Evolutionary conservation across 2,329 filamentous ascomycete genomes (phyloP), one percentile per base, ranked within the genome.

Genomic region (Rachicladosporium sp.): DNA sequence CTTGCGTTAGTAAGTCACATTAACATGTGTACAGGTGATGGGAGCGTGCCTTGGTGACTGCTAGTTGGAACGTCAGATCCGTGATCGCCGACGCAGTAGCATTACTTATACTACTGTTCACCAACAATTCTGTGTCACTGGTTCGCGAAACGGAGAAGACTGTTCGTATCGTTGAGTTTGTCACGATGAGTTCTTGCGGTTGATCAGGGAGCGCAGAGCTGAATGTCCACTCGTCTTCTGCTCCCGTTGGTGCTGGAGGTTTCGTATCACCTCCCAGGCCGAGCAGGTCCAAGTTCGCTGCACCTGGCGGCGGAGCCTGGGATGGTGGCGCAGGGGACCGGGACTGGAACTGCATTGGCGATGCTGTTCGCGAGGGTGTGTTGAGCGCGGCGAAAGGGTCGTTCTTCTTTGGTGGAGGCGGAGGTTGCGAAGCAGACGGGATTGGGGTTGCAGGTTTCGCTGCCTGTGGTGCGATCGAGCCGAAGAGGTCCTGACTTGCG

Each of bases 201-300:
- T 76, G 70, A 44, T 75, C 70, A 3, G 89, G 89, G 9, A 95
- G 69, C 0, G 89, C 80, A 0, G 89, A 96, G 3, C 84, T 78
- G 59, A 96, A 96, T 15, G 78, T 82, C 88, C 89, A 96, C 55
- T 96, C 89, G 47, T 96, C 89, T 37, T 95, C 89, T 34, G 41
- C 21, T 11, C 29, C 36, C 10, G 47, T 36, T 13, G 44, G 19
- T 2, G 46, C 31, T 27, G 7, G 7, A 1, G 83, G 76, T 37
- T 59, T 50, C 5, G 58, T 44, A 66, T 67, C 6, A 64, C 54
- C 34, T 52, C 48, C 41, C 47, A 53, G 47, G 42, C 52, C 54
- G 3, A 53, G 44, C 12, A 52, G 47, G 48, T 53, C 51, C 33
- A 57, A 39, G 10, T 36, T 35, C 8, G 44, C 46, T 7, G 48